Evolutionary conservation across 768 basidiomycete species (phyloP).

Genomic region (Pleurotus salmoneostramineus): DNA sequence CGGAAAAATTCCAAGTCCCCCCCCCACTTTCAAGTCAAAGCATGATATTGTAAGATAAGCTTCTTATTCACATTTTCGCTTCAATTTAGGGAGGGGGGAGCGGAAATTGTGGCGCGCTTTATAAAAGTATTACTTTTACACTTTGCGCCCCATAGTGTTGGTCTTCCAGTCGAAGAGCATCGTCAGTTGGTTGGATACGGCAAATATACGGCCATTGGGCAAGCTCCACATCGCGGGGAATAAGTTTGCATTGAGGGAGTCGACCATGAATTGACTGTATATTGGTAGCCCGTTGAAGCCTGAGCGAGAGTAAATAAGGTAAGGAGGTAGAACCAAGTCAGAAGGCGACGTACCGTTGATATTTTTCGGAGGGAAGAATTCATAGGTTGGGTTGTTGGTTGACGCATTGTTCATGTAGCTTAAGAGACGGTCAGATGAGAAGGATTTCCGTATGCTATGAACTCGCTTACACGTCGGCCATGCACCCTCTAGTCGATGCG

Average conservation of each 20-base stretch:
- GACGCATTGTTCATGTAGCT: constrained; percentile 66
- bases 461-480: constrained; percentile 7
- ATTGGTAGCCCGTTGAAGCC: constrained; percentile 19
- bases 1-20: too few species aligned
- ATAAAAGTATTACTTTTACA: too few species aligned
- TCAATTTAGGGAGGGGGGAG: too few species aligned
- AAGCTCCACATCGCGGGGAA: constrained; percentile 25
- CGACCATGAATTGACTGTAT: constrained; percentile 9
- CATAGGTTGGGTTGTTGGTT: constrained; percentile 54
- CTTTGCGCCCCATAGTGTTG: too few species aligned
- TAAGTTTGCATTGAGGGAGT: constrained; percentile 12
- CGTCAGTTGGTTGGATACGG: constrained; percentile 35
- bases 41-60: not conserved
- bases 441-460: not conserved
- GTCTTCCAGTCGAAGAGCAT: constrained; percentile 38
- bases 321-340: not conserved
- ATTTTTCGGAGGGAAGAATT: constrained; percentile 38
- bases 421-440: constrained; percentile 2
- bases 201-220: constrained; percentile 38
- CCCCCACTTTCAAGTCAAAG: not conserved
- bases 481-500: constrained; percentile 1
- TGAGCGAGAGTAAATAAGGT: not conserved
- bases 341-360: constrained; percentile 18
- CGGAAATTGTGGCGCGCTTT: too few species aligned
- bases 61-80: not conserved